Conservation (phyloP, 306 rosid species). For the Prunus dulcis region DNA sequence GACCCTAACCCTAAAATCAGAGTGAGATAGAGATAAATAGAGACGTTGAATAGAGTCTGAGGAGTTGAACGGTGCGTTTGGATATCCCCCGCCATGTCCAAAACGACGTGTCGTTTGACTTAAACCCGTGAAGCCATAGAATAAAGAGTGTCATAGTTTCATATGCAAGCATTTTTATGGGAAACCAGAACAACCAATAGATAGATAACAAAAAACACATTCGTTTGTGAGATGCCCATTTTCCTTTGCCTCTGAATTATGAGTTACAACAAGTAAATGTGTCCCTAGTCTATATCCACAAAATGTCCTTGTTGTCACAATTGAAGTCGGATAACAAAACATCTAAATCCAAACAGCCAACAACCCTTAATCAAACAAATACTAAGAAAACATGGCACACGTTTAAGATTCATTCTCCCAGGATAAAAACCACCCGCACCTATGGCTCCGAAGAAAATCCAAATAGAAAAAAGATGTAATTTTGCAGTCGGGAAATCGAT, state of each 20-base stretch:
- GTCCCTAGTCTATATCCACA: not conserved
- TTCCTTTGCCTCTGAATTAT: not conserved
- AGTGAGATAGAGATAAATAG: not conserved
- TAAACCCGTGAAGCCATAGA: too few relatives aligned
- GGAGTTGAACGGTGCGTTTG: not conserved
- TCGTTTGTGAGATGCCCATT: not conserved
- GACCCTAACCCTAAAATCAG: constrained; percentile 6
- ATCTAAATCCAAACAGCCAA: not conserved
- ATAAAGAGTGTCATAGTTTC: too few relatives aligned
- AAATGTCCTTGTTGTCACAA: not conserved
- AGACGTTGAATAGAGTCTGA: not conserved
- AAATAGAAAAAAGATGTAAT: not conserved
- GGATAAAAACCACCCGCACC: too few relatives aligned
- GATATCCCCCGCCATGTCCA: not conserved
- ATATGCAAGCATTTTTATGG: too few relatives aligned
- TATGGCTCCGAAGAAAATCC: too few relatives aligned
- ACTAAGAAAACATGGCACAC: not conserved
- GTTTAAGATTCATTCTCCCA: not conserved
- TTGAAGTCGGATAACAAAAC: not conserved
- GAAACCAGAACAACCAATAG: too few relatives aligned
- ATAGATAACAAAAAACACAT: not conserved
- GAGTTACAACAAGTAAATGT: too few relatives aligned
- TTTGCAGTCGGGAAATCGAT: not conserved
- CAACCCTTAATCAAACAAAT: not conserved
- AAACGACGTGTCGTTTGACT: not conserved